A percentile compares a stretch with the other conserved stretches of the same genome.
These are phyloP conservation scores for Apiospora pterosperma DNA, from an alignment of 2,329 filamentous ascomycete genomes.

Conservation along the genomic window DNA sequence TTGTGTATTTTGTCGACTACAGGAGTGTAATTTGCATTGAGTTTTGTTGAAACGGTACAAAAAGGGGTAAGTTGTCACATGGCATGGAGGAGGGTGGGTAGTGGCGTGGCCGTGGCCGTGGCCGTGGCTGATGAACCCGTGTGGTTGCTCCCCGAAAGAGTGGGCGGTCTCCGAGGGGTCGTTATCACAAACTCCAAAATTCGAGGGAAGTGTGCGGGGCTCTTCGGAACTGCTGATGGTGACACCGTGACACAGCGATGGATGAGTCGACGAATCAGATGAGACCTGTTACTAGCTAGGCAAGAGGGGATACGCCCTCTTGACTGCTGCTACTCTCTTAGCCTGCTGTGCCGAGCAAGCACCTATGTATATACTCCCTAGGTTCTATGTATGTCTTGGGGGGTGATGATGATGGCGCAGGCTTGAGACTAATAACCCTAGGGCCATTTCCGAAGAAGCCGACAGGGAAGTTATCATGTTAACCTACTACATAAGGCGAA, in stretches of 20 bases:
- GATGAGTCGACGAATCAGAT: background rate
- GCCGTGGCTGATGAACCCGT: background rate
- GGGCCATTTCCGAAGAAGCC: background rate
- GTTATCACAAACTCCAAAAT: too few species aligned
- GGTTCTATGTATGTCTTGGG: too few species aligned
- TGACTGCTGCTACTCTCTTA: too few species aligned
- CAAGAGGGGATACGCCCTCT: too few species aligned
- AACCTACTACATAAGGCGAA: too few species aligned
- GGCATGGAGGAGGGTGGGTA: background rate
- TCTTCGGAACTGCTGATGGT: background rate
- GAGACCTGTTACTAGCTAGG: background rate
- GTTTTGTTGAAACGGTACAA: background rate
- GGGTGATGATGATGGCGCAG: too few species aligned
- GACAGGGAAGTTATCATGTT: background rate
- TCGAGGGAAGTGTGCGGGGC: too few species aligned
- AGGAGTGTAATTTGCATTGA: background rate
- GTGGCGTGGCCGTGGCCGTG: background rate
- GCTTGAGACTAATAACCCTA: background rate
- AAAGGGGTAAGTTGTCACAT: background rate
- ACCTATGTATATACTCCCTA: too few species aligned
- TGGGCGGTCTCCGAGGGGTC: background rate
- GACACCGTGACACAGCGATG: background rate
- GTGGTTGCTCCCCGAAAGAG: background rate
- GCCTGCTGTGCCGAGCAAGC: too few species aligned
- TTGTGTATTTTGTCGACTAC: background rate